A percentile compares a stretch with the other conserved stretches of the same genome.
Conservation (phyloP, 2,329 filamentous ascomycete genomes). For the Diaporthe citriasiana region DNA sequence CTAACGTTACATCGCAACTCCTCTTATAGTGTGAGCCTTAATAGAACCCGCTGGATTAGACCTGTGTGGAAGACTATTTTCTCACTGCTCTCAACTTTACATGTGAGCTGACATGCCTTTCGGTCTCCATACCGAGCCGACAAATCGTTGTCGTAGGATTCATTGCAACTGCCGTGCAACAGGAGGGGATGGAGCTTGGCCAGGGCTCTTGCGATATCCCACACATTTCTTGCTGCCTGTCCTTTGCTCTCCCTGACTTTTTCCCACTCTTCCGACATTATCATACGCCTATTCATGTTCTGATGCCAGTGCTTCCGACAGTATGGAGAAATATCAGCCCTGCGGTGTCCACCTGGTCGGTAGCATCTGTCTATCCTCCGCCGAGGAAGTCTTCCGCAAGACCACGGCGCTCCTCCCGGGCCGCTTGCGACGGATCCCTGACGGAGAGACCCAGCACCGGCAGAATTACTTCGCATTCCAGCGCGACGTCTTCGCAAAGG, state of each 20-base stretch:
- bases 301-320: background rate
- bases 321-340: background rate
- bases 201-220: background rate
- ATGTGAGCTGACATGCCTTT: background rate
- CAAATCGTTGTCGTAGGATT: background rate
- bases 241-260: background rate
- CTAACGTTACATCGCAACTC: background rate
- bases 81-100: background rate
- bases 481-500: background rate
- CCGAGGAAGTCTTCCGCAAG: slow-evolving; percentile 6
- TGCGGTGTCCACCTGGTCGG: background rate
- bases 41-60: background rate
- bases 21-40: background rate
- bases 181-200: background rate
- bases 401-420: slow-evolving; percentile 12
- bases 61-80: background rate
- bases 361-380: background rate
- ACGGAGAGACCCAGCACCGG: slow-evolving; percentile 17
- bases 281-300: background rate
- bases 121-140: background rate
- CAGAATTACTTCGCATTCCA: background rate
- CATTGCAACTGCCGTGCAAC: background rate
- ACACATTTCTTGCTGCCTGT: background rate
- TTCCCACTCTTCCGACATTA: too few relatives aligned
- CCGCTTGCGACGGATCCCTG: background rate